These are phyloP conservation scores for Grosmannia penicillata DNA, from an alignment of 2,329 filamentous ascomycete genomes.

Conservation along the genomic window DNA sequence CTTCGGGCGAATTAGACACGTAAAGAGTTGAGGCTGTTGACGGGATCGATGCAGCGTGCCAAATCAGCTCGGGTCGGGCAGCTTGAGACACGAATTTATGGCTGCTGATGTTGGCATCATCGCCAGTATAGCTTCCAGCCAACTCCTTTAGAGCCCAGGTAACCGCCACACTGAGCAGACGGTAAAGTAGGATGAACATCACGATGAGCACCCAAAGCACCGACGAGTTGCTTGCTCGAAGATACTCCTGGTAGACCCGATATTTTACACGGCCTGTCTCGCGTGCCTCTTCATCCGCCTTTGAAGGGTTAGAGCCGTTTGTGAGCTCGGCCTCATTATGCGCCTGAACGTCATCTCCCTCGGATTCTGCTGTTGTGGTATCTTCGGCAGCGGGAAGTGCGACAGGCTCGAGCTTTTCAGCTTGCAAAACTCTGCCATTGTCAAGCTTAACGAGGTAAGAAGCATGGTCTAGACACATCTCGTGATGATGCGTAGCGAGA, in stretches of 20 bases:
- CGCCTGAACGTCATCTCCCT: background rate
- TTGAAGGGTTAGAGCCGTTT: too few species aligned
- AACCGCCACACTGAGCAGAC: conserved; percentile 14
- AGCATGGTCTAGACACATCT: conserved; percentile 17
- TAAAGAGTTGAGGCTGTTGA: background rate
- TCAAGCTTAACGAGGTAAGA: conserved; percentile 17
- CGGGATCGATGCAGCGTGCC: background rate
- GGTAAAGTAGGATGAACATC: conserved; percentile 12
- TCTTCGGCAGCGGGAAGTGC: background rate
- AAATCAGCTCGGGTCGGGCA: conserved; percentile 4
- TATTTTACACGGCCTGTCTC: conserved; percentile 19
- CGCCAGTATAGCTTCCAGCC: conserved; percentile 12
- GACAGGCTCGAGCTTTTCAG: conserved; percentile 10
- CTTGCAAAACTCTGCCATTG: conserved; percentile 14
- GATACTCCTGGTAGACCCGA: conserved; percentile 19
- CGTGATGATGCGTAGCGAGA: conserved; percentile 39
- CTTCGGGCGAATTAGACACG: background rate
- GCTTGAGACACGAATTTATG: conserved; percentile 6
- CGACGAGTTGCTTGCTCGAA: conserved; percentile 15
- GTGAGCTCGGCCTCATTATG: background rate
- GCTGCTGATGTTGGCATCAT: conserved; percentile 1
- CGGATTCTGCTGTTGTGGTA: background rate
- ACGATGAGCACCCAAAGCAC: conserved; percentile 15
- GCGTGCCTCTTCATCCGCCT: conserved; percentile 15
- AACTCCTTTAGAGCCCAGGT: conserved; percentile 21